Conservation (phyloP, 1,284 basidiomycete species). For the Meripilus lineatus region DNA sequence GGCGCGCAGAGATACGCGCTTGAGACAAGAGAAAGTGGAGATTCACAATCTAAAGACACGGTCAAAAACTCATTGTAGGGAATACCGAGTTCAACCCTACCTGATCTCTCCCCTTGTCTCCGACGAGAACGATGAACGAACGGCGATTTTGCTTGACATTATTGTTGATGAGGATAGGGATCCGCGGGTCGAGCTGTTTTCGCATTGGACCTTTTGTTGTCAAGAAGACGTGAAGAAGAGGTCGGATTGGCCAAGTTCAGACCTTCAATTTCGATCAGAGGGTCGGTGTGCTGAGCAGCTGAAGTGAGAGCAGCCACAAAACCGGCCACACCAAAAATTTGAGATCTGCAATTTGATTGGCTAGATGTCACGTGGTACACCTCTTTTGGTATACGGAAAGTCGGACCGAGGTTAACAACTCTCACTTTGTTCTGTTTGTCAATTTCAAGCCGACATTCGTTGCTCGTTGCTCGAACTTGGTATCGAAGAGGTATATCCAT, state of each 20-base stretch:
- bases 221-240: neutral
- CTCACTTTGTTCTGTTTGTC: too few relatives aligned
- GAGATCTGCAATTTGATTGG: neutral
- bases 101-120: slow-evolving; percentile 93
- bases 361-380: neutral
- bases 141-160: slow-evolving; percentile 92
- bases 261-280: neutral
- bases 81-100: too few relatives aligned
- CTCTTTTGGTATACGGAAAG: too few relatives aligned
- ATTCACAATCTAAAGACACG: slow-evolving; percentile 83
- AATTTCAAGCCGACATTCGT: too few relatives aligned
- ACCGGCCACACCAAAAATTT: too few relatives aligned
- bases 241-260: neutral
- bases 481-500: too few relatives aligned
- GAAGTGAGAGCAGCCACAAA: too few relatives aligned
- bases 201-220: slow-evolving; percentile 44
- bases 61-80: too few relatives aligned
- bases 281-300: too few relatives aligned
- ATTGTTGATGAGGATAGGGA: slow-evolving; percentile 89
- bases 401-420: too few relatives aligned
- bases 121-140: slow-evolving; percentile 96
- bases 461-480: too few relatives aligned
- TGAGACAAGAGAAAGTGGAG: slow-evolving; percentile 93
- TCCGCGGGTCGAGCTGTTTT: slow-evolving; percentile 87
- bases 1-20: slow-evolving; percentile 83